A percentile compares a stretch with the other conserved stretches of the same genome.
These are phyloP conservation scores for Millerozyma acaciae DNA, from an alignment of 805 yeast species.

Conservation along the genomic window DNA sequence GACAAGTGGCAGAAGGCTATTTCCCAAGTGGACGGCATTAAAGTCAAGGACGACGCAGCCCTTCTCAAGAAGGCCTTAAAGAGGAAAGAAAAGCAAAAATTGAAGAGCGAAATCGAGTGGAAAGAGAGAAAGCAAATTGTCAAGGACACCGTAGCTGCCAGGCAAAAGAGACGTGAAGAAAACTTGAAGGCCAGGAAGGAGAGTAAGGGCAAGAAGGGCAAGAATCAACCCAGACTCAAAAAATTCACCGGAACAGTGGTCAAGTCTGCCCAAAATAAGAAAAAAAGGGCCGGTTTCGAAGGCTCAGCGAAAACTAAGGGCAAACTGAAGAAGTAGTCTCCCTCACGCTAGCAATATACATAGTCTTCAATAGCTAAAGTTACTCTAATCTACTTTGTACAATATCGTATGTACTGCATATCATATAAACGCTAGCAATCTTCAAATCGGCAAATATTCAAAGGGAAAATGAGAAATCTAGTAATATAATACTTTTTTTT, in stretches of 20 bases:
- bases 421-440: too few species aligned
- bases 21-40: slow-evolving; percentile 83
- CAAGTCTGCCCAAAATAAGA: slow-evolving; percentile 28
- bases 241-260: slow-evolving; percentile 56
- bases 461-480: too few species aligned
- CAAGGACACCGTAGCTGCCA: slow-evolving; percentile 66
- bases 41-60: slow-evolving; percentile 85
- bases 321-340: slow-evolving; percentile 23
- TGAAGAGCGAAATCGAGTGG: slow-evolving; percentile 91
- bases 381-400: too few species aligned
- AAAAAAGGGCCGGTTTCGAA: slow-evolving; percentile 85
- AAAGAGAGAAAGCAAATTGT: slow-evolving; percentile 80
- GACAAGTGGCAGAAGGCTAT: slow-evolving; percentile 82
- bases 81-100: slow-evolving; percentile 76
- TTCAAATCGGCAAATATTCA: too few species aligned
- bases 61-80: slow-evolving; percentile 81
- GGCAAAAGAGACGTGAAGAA: slow-evolving; percentile 86
- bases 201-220: slow-evolving; percentile 76
- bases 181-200: slow-evolving; percentile 82
- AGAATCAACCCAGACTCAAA: slow-evolving; percentile 66
- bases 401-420: too few species aligned
- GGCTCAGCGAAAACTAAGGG: slow-evolving; percentile 53
- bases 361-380: too few species aligned
- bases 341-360: too few species aligned
- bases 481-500: too few species aligned